Conservation (phyloP, 805 yeast species). For the Wickerhamiella lipophila region DNA sequence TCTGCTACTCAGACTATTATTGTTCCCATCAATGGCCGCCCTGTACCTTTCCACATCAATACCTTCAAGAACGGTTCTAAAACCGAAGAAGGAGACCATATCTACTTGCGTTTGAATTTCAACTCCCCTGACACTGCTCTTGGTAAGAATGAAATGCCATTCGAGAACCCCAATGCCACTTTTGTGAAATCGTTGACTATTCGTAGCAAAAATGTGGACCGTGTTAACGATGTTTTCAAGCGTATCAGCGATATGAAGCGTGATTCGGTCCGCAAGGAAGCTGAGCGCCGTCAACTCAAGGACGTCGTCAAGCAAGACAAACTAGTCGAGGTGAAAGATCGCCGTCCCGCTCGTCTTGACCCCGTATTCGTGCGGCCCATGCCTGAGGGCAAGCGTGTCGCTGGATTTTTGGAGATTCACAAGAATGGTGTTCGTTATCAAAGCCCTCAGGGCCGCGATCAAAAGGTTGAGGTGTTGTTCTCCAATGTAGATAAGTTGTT, state of each 20-base stretch:
- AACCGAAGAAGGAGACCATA: slow-evolving; percentile 91
- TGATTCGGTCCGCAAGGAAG: slow-evolving; percentile 79
- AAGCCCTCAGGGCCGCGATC: slow-evolving; percentile 72
- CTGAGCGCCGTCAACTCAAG: slow-evolving; percentile 79
- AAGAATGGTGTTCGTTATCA: slow-evolving; percentile 94
- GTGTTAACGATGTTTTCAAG: slow-evolving; percentile 80
- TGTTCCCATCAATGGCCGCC: slow-evolving; percentile 86
- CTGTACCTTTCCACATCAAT: slow-evolving; percentile 95
- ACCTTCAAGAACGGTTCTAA: slow-evolving; percentile 89
- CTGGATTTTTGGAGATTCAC: slow-evolving; percentile 83
- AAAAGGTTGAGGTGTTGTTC: slow-evolving; percentile 74
- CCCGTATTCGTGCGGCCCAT: slow-evolving; percentile 86
- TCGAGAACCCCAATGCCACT: slow-evolving; percentile 79
- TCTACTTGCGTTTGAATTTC: slow-evolving; percentile 80
- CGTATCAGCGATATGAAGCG: slow-evolving; percentile 86
- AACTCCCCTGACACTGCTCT: slow-evolving; percentile 85
- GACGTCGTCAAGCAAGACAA: slow-evolving; percentile 91
- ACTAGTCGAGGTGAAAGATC: slow-evolving; percentile 65
- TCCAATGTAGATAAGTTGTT: slow-evolving; percentile 85
- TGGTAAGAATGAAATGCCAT: slow-evolving; percentile 67
- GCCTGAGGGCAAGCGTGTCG: slow-evolving; percentile 91
- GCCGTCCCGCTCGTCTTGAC: slow-evolving; percentile 77
- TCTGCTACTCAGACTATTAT: slow-evolving; percentile 76
- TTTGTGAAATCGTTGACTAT: slow-evolving; percentile 78
- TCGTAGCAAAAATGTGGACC: slow-evolving; percentile 79